Base-by-base conservation (phyloP, 345 rosid species). In the Isatis tinctoria region DNA sequence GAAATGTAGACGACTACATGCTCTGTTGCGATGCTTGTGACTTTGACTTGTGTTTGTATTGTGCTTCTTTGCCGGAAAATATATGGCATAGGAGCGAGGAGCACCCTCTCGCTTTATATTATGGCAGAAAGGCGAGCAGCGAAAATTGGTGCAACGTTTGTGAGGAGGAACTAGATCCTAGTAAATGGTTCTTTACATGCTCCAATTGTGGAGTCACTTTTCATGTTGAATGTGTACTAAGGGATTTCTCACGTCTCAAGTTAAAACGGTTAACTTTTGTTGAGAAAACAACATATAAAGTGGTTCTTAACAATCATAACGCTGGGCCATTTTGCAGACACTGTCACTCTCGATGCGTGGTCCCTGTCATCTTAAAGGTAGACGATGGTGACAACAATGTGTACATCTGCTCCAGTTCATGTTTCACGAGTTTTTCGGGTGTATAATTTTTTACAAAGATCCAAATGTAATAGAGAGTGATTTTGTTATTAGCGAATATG, bases 311-410 rank as follows among this genome's bases (percentile, higher is more conserved):
- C 33, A 32, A 57, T 28, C 18, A 1, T 18, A 53, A 8, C 60
- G 27, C 18, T 53, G 36, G 60, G 2, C 59, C 59, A 22, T 51
- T 26, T 49, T 49, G 56, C n/a, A 49, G 35, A 5, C 17, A 14
- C 13, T 53, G 78, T 44, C 48, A 35, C 18, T 39, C 67, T 49
- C 78, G 82, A 70, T 78, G 68, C 12, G 18, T 39, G 22, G 59
- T 44, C 59, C 43, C 67, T 3, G 16, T 73, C 52, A 63, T 62
- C 9, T 32, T 63, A 8, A 44, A 73, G 4, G 24, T 22, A 1
- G 12, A 8, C 22, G 0, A 0, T 52, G 32, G 20, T 28, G 5
- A 60, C 60, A 30, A n/a, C 3, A 4, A 11, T 24, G 60, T 30
- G 11, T 71, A 60, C 39, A 16, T 36, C 3, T 60, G 65, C 4